Conservation (phyloP, 2,329 filamentous ascomycete genomes). For the Penicillium sp. region DNA sequence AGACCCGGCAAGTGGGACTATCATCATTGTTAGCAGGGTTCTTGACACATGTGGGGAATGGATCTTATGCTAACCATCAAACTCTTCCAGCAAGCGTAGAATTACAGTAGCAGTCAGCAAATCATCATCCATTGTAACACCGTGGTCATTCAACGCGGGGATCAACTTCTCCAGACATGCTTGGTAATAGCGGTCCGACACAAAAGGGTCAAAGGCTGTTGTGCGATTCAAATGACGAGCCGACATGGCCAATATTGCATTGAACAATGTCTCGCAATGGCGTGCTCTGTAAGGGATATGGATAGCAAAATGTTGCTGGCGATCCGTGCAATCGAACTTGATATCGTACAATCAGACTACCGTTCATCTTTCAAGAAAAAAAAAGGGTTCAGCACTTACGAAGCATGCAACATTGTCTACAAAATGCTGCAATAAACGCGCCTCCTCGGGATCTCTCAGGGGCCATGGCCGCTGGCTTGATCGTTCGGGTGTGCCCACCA, state of each 20-base stretch:
- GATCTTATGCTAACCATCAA: conserved; percentile 34
- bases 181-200: conserved; percentile 46
- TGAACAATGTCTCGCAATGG: conserved; percentile 37
- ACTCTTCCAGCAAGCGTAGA: conserved; percentile 44
- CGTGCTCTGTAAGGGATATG: conserved; percentile 26
- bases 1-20: conserved; percentile 24
- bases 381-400: conserved; percentile 6
- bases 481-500: background rate
- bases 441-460: conserved; percentile 22
- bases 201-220: conserved; percentile 40
- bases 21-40: conserved; percentile 8
- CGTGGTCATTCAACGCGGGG: conserved; percentile 40
- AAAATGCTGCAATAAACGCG: conserved; percentile 21
- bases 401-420: conserved; percentile 22
- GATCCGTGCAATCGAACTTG: conserved; percentile 30
- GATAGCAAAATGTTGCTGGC: conserved; percentile 28
- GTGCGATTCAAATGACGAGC: conserved; percentile 45
- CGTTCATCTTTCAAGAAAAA: background rate
- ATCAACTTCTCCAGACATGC: conserved; percentile 44
- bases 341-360: conserved; percentile 1
- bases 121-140: conserved; percentile 43
- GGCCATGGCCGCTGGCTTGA: conserved; percentile 16
- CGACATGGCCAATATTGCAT: conserved; percentile 45
- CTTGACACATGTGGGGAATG: background rate
- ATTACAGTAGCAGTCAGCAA: conserved; percentile 45